These are phyloP conservation scores for Phaffomyces opuntiae DNA, from an alignment of 805 yeast genomes.

Conservation along the genomic window DNA sequence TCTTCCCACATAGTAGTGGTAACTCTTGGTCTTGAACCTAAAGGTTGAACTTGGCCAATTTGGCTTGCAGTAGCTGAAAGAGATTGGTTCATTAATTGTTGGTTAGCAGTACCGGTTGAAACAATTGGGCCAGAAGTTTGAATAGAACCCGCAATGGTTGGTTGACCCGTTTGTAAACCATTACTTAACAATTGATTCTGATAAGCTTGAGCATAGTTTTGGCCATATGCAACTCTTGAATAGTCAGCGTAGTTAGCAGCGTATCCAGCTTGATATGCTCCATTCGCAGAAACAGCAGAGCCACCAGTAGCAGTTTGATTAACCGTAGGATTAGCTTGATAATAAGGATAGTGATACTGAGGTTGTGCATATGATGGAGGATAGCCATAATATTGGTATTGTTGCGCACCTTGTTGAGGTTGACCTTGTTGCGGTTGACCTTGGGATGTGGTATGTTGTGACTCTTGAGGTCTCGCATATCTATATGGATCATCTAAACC, in stretches of 20 bases:
- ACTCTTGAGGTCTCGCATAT: slow-evolving; percentile 6
- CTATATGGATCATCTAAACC: slow-evolving; percentile 9
- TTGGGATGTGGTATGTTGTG: slow-evolving; percentile 1
- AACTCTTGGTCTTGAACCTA: slow-evolving; percentile 44
- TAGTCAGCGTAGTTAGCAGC: slow-evolving; percentile 18
- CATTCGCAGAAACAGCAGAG: not conserved
- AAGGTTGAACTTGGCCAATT: slow-evolving; percentile 24
- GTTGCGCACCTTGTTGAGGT: slow-evolving; percentile 7
- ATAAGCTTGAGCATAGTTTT: slow-evolving; percentile 18
- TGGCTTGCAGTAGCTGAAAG: not conserved
- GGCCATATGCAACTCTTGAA: slow-evolving; percentile 21
- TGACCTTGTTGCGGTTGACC: slow-evolving; percentile 3
- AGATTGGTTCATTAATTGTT: not conserved
- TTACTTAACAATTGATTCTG: slow-evolving; percentile 13
- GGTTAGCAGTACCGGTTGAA: not conserved
- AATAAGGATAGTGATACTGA: slow-evolving; percentile 21
- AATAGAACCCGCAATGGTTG: not conserved
- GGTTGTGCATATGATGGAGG: slow-evolving; percentile 12
- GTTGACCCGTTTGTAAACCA: slow-evolving; percentile 1
- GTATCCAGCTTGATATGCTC: slow-evolving; percentile 10
- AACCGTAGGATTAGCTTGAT: slow-evolving; percentile 6
- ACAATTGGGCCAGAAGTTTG: not conserved
- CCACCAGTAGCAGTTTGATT: slow-evolving; percentile 1
- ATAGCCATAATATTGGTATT: slow-evolving; percentile 9
- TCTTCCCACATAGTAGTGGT: slow-evolving; percentile 92